Percentiles rank a stretch among this genome's conserved stretches.
These are phyloP conservation scores for Alisma plantagoaquatica DNA, from an alignment of 106 monocot species.

Conservation along the genomic window DNA sequence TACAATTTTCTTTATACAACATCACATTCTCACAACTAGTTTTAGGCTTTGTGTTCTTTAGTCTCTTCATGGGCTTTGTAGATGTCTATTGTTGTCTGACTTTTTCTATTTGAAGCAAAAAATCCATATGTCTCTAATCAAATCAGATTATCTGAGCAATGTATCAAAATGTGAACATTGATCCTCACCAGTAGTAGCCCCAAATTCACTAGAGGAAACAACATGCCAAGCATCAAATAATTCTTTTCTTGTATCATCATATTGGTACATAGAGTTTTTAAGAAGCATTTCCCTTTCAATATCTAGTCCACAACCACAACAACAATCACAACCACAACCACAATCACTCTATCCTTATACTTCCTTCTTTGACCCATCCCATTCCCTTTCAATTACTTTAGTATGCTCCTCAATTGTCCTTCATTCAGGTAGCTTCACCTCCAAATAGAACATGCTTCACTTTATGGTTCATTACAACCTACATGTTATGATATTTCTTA, in stretches of 20 bases:
- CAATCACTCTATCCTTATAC: constrained; percentile 80
- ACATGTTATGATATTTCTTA: constrained; percentile 90
- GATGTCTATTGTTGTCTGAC: constrained; percentile 39
- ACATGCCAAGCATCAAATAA: constrained; percentile 68
- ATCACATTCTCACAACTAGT: constrained; percentile 75
- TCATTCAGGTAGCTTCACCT: constrained; percentile 41
- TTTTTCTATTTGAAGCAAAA: too few species aligned
- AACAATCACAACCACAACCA: too few species aligned
- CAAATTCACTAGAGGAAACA: constrained; percentile 67
- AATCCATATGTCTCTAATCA: too few species aligned
- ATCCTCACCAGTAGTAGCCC: constrained; percentile 82
- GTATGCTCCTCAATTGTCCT: constrained; percentile 62
- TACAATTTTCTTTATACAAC: constrained; percentile 94
- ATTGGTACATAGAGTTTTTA: constrained; percentile 43
- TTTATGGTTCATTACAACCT: constrained; percentile 62
- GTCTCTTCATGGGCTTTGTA: constrained; percentile 64
- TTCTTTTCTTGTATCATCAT: constrained; percentile 73
- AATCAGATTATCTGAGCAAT: too few species aligned
- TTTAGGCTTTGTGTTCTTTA: constrained; percentile 58
- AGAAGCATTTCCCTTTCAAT: constrained; percentile 50
- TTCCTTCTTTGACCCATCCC: constrained; percentile 81
- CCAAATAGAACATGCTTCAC: constrained; percentile 73
- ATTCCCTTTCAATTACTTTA: constrained; percentile 71
- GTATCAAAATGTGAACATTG: constrained; percentile 57
- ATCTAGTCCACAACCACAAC: constrained; percentile 39